A percentile compares a stretch with the other conserved stretches of the same genome.
phyloP scores from a whole-genome alignment of 352 stramenopile genomes.

The Globisporangium camurandrum region DNA sequence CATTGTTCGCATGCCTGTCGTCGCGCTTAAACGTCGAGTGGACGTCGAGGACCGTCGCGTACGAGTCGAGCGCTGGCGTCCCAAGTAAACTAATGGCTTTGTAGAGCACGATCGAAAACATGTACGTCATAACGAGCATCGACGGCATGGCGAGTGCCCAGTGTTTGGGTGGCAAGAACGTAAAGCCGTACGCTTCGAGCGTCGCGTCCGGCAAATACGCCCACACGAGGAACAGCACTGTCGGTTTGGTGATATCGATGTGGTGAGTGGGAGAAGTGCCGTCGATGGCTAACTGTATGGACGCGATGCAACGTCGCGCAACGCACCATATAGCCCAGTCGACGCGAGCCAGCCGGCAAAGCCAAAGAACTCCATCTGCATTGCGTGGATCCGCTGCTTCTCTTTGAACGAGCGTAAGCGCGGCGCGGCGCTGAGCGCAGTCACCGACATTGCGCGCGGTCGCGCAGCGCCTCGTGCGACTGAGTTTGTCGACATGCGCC shows the following conservation, averaged over 20 bases:
- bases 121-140: slow-evolving; percentile 73
- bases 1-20: slow-evolving; percentile 11
- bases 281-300: neutral
- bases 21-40: slow-evolving; percentile 53
- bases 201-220: slow-evolving; percentile 80
- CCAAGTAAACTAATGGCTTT: slow-evolving; percentile 76
- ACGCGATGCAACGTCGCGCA: neutral
- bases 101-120: slow-evolving; percentile 81
- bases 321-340: slow-evolving; percentile 61
- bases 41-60: slow-evolving; percentile 71
- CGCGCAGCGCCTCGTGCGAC: neutral
- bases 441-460: slow-evolving; percentile 7
- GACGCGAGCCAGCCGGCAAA: slow-evolving; percentile 82
- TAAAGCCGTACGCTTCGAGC: slow-evolving; percentile 71
- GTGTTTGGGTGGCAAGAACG: slow-evolving; percentile 87
- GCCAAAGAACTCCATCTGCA: slow-evolving; percentile 83
- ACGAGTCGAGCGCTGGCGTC: slow-evolving; percentile 62
- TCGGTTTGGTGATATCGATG: neutral
- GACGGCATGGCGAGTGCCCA: slow-evolving; percentile 84
- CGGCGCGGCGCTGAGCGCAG: slow-evolving; percentile 9
- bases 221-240: slow-evolving; percentile 85
- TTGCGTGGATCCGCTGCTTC: slow-evolving; percentile 68
- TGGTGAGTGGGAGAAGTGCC: neutral
- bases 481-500: neutral
- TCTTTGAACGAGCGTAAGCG: slow-evolving; percentile 67